Percentiles rank a stretch among this genome's conserved stretches.
phyloP scores from a whole-genome alignment of 2,329 filamentous ascomycete genomes.

The Plenodomus biglobosus region DNA sequence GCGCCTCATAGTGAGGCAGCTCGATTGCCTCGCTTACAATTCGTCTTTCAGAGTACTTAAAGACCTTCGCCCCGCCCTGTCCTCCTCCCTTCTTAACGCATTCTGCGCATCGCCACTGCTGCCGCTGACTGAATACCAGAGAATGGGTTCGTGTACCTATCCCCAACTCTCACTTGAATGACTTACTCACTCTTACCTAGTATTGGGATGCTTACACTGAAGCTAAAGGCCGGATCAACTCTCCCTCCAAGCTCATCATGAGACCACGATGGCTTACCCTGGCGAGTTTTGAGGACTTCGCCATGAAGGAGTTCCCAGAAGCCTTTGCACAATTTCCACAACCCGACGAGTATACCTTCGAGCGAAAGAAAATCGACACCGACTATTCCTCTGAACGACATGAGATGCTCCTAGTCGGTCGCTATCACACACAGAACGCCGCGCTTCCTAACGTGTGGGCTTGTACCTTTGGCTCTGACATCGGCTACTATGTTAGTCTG shows the following conservation, averaged over 20 bases:
- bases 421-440: neutral
- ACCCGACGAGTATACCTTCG: neutral
- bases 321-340: neutral
- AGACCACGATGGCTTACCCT: neutral
- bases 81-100: too few relatives aligned
- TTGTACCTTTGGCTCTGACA: neutral
- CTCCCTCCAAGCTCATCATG: neutral
- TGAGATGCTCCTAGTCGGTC: slow-evolving; percentile 6
- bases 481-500: slow-evolving; percentile 2
- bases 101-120: too few relatives aligned
- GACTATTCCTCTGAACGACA: neutral
- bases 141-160: too few relatives aligned
- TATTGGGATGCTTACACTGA: too few relatives aligned
- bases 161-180: too few relatives aligned
- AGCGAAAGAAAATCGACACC: neutral
- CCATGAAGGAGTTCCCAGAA: neutral
- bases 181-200: too few relatives aligned
- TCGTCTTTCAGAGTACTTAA: too few relatives aligned
- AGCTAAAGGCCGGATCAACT: too few relatives aligned
- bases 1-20: too few relatives aligned
- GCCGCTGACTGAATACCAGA: too few relatives aligned
- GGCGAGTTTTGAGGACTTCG: neutral
- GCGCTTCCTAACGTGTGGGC: slow-evolving; percentile 7
- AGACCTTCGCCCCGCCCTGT: too few relatives aligned
- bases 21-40: too few relatives aligned